phyloP scores from a whole-genome alignment of 202 grass and related monocot genomes.

The Hordeum pubiflorum region DNA sequence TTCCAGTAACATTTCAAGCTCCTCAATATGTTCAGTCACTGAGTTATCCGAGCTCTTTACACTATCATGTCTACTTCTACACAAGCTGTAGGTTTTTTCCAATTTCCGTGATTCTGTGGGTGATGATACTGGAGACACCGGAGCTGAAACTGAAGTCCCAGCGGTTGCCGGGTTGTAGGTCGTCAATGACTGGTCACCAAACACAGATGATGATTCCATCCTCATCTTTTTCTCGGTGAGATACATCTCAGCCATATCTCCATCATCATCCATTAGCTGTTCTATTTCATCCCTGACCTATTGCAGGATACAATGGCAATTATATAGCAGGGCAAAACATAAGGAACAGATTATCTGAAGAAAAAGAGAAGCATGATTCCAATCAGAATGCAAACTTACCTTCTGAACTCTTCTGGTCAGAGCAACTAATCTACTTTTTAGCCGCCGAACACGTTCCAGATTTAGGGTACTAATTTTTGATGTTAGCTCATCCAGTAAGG shows the following conservation, averaged over 20 bases:
- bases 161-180: constrained; percentile 43
- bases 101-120: constrained; percentile 72
- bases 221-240: constrained; percentile 77
- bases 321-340: background rate
- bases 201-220: constrained; percentile 68
- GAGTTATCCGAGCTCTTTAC: constrained; percentile 69
- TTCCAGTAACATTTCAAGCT: constrained; percentile 96
- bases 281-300: constrained; percentile 98
- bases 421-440: constrained; percentile 93
- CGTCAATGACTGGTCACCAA: constrained; percentile 65
- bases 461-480: constrained; percentile 99
- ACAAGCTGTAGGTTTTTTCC: constrained; percentile 72
- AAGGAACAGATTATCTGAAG: background rate
- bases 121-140: constrained; percentile 81
- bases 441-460: constrained; percentile 77
- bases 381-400: constrained; percentile 30
- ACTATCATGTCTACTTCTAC: constrained; percentile 87
- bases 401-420: constrained; percentile 97
- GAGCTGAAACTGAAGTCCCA: constrained; percentile 72
- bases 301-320: constrained; percentile 15
- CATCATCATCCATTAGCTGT: constrained; percentile 97
- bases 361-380: background rate
- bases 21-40: constrained; percentile 66
- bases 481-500: constrained; percentile 90
- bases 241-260: constrained; percentile 99